A percentile compares a stretch with the other conserved stretches of the same genome.
Conservation (phyloP, 1,284 basidiomycete species). For the Leccinum pachyderme region DNA sequence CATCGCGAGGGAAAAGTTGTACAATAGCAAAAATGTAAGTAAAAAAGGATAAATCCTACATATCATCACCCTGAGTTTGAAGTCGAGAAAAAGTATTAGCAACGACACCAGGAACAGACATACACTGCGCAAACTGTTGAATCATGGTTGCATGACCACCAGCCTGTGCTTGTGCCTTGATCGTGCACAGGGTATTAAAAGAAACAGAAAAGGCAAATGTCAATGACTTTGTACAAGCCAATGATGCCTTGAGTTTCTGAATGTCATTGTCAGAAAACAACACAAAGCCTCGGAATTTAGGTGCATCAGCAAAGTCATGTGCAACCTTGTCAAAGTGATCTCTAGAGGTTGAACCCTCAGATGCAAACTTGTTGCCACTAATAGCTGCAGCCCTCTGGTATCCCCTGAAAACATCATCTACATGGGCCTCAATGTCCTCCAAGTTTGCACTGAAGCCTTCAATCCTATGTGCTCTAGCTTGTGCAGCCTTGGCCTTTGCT, state of each 20-base stretch:
- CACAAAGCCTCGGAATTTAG: conserved; percentile 16
- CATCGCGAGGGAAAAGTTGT: background rate
- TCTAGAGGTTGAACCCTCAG: background rate
- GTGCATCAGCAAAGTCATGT: conserved; percentile 16
- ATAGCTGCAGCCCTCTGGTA: conserved; percentile 12
- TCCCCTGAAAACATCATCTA: conserved; percentile 24
- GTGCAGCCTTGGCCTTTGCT: conserved; percentile 26
- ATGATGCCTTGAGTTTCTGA: conserved; percentile 49
- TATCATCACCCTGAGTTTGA: background rate
- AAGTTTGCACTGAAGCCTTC: conserved; percentile 32
- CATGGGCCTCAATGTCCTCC: conserved; percentile 36
- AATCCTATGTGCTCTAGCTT: conserved; percentile 6
- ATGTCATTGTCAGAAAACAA: conserved; percentile 35
- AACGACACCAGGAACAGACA: conserved; percentile 23
- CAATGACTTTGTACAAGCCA: conserved; percentile 35
- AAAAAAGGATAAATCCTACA: conserved; percentile 1
- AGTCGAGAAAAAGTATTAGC: conserved; percentile 22
- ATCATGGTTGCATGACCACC: conserved; percentile 29
- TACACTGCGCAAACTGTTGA: conserved; percentile 25
- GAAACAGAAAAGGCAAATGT: conserved; percentile 47
- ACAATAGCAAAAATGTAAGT: background rate
- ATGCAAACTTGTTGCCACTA: background rate
- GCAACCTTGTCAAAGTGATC: conserved; percentile 12
- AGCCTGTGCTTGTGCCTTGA: conserved; percentile 42
- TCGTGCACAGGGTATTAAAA: conserved; percentile 43